Evolutionary conservation across 106 monocot species (phyloP).

Genomic region (Dendrobium huoshanense): DNA sequence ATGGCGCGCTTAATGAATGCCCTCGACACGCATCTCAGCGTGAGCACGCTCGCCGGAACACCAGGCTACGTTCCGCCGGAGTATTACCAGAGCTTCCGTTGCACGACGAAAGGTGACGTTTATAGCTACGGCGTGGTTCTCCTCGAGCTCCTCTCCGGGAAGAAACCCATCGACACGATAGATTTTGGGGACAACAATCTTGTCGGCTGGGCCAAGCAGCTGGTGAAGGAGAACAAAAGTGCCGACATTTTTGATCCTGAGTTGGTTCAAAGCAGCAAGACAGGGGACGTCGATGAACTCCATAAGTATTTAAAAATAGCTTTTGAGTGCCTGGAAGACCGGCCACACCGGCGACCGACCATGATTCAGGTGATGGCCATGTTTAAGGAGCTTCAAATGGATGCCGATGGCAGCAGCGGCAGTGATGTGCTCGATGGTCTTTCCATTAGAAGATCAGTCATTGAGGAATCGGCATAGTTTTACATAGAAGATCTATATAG

Average conservation of each 20-base stretch:
- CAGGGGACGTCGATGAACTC: conserved; percentile 34
- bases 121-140: conserved; percentile 82
- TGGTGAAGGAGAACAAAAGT: conserved; percentile 52
- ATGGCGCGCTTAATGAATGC: conserved; percentile 78
- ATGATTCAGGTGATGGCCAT: conserved; percentile 82
- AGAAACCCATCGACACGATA: conserved; percentile 48
- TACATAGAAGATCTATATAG: background rate
- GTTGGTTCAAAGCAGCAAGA: conserved; percentile 7
- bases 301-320: conserved; percentile 56
- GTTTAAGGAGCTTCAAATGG: conserved; percentile 67
- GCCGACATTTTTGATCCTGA: conserved; percentile 54
- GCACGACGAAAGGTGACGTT: conserved; percentile 79
- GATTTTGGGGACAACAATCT: conserved; percentile 78
- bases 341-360: conserved; percentile 53
- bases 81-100: conserved; percentile 90
- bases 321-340: conserved; percentile 63
- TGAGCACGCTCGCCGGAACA: conserved; percentile 70
- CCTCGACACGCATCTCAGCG: conserved; percentile 73
- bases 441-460: conserved; percentile 20
- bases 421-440: conserved; percentile 55
- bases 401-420: conserved; percentile 19
- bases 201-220: conserved; percentile 80
- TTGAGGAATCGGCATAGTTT: conserved; percentile 35
- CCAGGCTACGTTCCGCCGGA: conserved; percentile 94
- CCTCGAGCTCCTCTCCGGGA: conserved; percentile 69